Percentiles rank a stretch among this genome's conserved stretches.
Evolutionary conservation across 202 grass and related monocot genomes (phyloP).

Genomic region (Carex arenaria): DNA sequence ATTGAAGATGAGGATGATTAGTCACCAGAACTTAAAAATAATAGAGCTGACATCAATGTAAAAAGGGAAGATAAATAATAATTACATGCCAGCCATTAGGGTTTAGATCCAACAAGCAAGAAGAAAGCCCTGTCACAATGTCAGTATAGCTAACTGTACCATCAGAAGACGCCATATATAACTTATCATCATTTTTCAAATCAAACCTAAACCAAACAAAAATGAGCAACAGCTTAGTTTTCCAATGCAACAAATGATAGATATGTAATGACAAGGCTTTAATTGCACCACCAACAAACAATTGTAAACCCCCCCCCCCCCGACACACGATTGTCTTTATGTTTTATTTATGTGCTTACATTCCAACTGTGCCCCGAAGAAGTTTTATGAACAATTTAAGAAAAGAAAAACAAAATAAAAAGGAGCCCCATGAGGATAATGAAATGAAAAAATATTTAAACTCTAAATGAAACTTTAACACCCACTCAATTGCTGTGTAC

Average conservation of each 20-base stretch:
- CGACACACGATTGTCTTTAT: not conserved
- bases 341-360: not conserved
- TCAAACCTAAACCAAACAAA: constrained; percentile 50
- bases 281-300: not conserved
- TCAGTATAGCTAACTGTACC: constrained; percentile 78
- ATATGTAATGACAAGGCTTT: not conserved
- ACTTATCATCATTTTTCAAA: constrained; percentile 47
- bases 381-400: not conserved
- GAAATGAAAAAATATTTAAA: not conserved
- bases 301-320: not conserved
- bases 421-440: not conserved
- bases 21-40: not conserved
- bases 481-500: not conserved
- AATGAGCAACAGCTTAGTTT: not conserved
- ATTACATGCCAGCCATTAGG: constrained; percentile 93
- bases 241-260: not conserved
- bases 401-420: not conserved
- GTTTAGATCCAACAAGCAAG: constrained; percentile 71
- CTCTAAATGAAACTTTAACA: not conserved
- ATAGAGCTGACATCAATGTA: not conserved
- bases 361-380: not conserved
- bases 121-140: constrained; percentile 68
- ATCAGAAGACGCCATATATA: constrained; percentile 92
- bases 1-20: constrained; percentile 9
- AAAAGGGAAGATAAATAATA: not conserved